A percentile compares a stretch with the other conserved stretches of the same genome.
Evolutionary conservation across 2,329 filamentous ascomycete genomes (phyloP).

Genomic region (Dendrostoma leiphaemia): DNA sequence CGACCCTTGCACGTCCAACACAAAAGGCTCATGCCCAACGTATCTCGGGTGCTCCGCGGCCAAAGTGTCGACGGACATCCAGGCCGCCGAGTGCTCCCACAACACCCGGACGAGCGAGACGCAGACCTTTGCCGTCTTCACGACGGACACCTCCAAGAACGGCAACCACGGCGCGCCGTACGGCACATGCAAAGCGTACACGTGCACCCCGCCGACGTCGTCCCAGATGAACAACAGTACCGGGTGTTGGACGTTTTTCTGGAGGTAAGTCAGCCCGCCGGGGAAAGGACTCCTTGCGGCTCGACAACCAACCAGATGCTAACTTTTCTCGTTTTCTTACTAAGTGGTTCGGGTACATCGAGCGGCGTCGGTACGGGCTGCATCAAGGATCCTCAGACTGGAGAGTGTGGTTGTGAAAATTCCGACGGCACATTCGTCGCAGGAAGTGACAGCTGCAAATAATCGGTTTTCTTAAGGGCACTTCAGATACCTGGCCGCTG

Average conservation of each 20-base stretch:
- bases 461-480: background rate
- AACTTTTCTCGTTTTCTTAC: background rate
- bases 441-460: background rate
- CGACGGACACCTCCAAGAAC: background rate
- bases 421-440: background rate
- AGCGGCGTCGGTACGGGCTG: background rate
- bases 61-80: background rate
- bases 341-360: background rate
- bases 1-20: background rate
- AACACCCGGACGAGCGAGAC: background rate
- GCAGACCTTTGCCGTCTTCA: background rate
- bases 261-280: slow-evolving; percentile 1
- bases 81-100: background rate
- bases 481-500: background rate
- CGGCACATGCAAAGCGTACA: background rate
- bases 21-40: background rate
- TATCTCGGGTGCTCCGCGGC: background rate
- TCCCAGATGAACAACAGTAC: background rate
- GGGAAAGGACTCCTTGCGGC: too few species aligned
- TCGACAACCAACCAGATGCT: background rate
- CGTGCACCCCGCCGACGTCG: background rate
- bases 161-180: background rate
- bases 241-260: background rate
- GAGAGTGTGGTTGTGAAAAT: background rate
- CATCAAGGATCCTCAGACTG: background rate